Base-by-base conservation (phyloP, 2,329 filamentous ascomycete genomes). In the Ceratocystis cubensis region DNA sequence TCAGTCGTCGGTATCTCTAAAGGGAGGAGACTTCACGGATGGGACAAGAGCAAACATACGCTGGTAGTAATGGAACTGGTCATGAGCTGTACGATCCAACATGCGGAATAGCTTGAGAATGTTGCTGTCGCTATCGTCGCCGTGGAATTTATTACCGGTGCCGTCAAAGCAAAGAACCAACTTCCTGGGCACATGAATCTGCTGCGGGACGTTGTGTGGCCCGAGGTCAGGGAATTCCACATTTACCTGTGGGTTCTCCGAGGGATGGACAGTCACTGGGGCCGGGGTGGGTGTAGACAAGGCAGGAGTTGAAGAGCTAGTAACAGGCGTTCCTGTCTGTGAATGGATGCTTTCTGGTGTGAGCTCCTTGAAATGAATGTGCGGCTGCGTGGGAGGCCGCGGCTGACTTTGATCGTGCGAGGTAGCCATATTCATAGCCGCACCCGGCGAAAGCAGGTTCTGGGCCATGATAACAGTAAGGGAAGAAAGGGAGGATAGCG, bases 71-170 rank as follows among this genome's bases (percentile, higher is more conserved):
- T 85, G 82, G 69, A 78, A 85, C 69, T 89, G 85, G 66, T 84
- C 80, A 25, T 78, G 77, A 0, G 83, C 82, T 5, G 81, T 82
- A 4, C 86, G 80, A 70, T 89, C 85, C 1, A 89, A 76, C 80
- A 88, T 87, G 46, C 85, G 80, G 70, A 86, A 88, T 10, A 89
- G 87, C 71, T 88, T 88, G 68, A 89, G 75, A 70, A 89, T 85
- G 65, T 85, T 85, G 72, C 81, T 84, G 70, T 86, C 83, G 53
- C 80, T 84, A 13, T 84, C 83, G 64, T 85, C 82, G 8, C 84
- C 83, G 56, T 82, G 79, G 68, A 86, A 86, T 69, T 84, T 85
- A 71, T 86, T 86, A 0, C 83, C 84, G 0, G 84, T 86, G 4
- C 84, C 84, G 64, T 86, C 84, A 65, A 86, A 86, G 70, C 84